Conservation (phyloP, 1,139 yeast genomes). For the Lodderomyces metapsilosis region DNA sequence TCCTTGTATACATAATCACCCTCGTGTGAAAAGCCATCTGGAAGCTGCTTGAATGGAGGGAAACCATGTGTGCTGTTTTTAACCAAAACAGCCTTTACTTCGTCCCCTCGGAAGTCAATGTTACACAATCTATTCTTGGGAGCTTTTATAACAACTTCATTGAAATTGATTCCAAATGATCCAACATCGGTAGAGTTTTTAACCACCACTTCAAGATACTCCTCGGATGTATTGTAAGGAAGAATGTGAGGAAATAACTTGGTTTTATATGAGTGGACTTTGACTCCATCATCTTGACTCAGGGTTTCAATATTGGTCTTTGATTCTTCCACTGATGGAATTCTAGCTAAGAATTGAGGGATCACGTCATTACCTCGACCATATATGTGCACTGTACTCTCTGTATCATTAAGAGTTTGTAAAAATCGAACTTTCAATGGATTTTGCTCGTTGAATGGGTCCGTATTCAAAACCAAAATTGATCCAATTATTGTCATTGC, state of each 20-base stretch:
- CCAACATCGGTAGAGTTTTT: slow-evolving; percentile 35
- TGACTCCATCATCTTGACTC: slow-evolving; percentile 42
- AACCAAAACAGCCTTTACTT: slow-evolving; percentile 17
- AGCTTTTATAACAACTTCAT: slow-evolving; percentile 58
- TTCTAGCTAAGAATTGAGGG: slow-evolving; percentile 45
- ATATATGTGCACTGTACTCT: slow-evolving; percentile 43
- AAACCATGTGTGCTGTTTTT: slow-evolving; percentile 7
- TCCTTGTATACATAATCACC: slow-evolving; percentile 51
- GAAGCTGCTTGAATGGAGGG: slow-evolving; percentile 40
- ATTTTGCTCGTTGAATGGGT: slow-evolving; percentile 55
- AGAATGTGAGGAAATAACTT: slow-evolving; percentile 50
- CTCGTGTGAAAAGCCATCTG: slow-evolving; percentile 54
- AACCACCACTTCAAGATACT: slow-evolving; percentile 50
- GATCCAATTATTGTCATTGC: slow-evolving; percentile 36
- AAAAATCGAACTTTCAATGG: slow-evolving; percentile 73
- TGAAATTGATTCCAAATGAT: slow-evolving; percentile 67
- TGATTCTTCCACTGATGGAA: slow-evolving; percentile 59
- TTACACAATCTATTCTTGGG: slow-evolving; percentile 65
- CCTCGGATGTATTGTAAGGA: slow-evolving; percentile 37
- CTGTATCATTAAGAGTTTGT: slow-evolving; percentile 48
- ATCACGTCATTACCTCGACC: slow-evolving; percentile 55
- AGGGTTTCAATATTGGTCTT: slow-evolving; percentile 33
- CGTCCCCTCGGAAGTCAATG: slow-evolving; percentile 39
- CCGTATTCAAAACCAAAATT: slow-evolving; percentile 31
- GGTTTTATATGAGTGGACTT: slow-evolving; percentile 53